phyloP scores from a whole-genome alignment of 129 eudicot genomes.

The Saposhnikovia divaricata region DNA sequence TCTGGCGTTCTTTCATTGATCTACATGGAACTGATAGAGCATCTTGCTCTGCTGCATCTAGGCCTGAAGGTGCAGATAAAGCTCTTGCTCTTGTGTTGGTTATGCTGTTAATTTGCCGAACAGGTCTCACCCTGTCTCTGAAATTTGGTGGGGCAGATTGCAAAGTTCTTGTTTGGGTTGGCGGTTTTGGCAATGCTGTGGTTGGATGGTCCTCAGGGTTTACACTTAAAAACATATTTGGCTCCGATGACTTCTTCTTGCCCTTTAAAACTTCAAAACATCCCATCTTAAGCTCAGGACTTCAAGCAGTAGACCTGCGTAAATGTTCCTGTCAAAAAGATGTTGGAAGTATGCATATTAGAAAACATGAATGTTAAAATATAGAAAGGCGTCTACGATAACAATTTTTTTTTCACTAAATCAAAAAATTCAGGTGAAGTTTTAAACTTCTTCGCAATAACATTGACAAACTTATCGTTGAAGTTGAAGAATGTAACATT shows the following conservation, averaged over 20 bases:
- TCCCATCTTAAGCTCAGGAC: constrained; percentile 46
- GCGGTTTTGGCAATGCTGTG: constrained; percentile 72
- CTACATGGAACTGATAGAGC: constrained; percentile 37
- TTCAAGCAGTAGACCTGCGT: background rate
- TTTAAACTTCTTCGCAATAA: background rate
- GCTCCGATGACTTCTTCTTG: constrained; percentile 64
- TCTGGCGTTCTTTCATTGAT: constrained; percentile 36
- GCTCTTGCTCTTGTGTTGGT: constrained; percentile 46
- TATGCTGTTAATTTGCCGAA: constrained; percentile 27
- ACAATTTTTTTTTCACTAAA: background rate
- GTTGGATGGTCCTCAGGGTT: constrained; percentile 63
- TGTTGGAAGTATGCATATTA: background rate
- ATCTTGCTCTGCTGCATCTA: constrained; percentile 60
- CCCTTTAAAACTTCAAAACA: constrained; percentile 74
- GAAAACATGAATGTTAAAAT: background rate
- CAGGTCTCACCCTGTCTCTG: constrained; percentile 51
- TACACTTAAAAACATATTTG: constrained; percentile 38
- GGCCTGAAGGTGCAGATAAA: constrained; percentile 69
- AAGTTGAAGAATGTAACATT: background rate
- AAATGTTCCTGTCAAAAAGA: background rate
- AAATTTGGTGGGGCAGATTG: constrained; percentile 95
- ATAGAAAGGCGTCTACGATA: no score
- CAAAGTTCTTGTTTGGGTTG: constrained; percentile 31
- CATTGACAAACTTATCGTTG: background rate
- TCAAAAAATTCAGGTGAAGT: background rate